Evolutionary conservation across 1,139 yeast genomes (phyloP), one percentile per base, ranked within the genome.

Genomic region (Saccharomyces hybrid): DNA sequence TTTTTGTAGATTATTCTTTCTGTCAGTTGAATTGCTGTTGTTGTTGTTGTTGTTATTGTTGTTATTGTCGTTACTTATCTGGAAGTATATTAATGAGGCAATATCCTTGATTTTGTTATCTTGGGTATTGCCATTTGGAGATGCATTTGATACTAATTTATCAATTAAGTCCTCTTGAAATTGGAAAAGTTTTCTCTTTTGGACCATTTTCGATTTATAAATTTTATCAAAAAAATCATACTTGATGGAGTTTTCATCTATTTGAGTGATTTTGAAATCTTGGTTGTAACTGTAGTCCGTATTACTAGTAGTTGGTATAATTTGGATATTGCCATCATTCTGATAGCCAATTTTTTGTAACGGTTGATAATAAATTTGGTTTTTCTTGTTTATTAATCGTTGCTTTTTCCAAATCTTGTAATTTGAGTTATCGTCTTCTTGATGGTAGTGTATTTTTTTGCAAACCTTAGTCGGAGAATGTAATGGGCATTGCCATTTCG

Each of bases 401-500:
- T 50, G 69, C 63, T 50, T 55, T 44, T 50, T 53, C 14, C 31
- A 28, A 9, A 28, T 16, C 11, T 38, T 49, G 4, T 53, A 42
- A 4, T 58, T 64, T 7, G 84, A 72, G 51, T 78, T 77, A 50
- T 82, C 88, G 12, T 16, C 44, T 16, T 38, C 44, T 38, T 19
- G 44, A 38, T 11, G 11, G 12, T 16, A 12, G 24, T 16, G 44
- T 16, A 28, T 19, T 3, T 29, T 51, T n/a, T 34, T 48, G 14
- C 11, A 29, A 26, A 19, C 32, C n/a, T 24, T 41, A 24, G 52
- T 41, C 3, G 49, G 59, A 12, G 83, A 80, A 71, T 93, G 99
- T 63, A 88, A 83, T 0, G 98, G 99, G 68, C 99, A 93, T 71
- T 83, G 83, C 99, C 99, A 93, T 66, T 88, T 88, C 47, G 80